Evolutionary conservation across 306 rosid genomes (phyloP), one percentile per base, ranked within the genome.

Genomic region (Dalbergia oliveri): DNA sequence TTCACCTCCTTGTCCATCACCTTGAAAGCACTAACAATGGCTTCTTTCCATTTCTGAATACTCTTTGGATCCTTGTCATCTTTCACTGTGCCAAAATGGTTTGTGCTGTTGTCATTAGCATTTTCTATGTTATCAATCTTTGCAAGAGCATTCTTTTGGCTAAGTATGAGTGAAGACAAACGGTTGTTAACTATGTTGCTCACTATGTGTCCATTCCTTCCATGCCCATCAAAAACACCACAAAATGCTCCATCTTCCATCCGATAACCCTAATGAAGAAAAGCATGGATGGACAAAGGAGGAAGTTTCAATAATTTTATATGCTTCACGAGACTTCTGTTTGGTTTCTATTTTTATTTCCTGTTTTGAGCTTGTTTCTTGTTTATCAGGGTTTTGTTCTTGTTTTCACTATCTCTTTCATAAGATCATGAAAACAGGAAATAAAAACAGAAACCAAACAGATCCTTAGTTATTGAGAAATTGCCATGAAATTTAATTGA

Each of bases 211-310:
- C 98, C 98, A 67, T 86, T 81, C 74, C 18, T 77, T 70, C 98
- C 98, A 88, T 91, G 98, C 35, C 98, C 98, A 79, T 94, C 97
- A 83, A 90, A 90, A 15, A 91, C 97, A 10, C 97, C 97, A 71
- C 90, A 81, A 63, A 86, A 84, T 51, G 80, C 72, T 56, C 83
- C 88, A 71, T 69, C 87, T 79, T 78, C 80, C 15, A 0, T 75
- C 63, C 90, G 93, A 78, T 79, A 90, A 50, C 82, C 94, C 98
- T 93, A 31, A 8, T 26, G 10, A 78, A 19, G 37, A 35, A 15
- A 15, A 56, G 1, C 16, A 54, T 13, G 8, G 34, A 54, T 13
- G 8, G 34, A 67, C 9, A 23, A 18, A 3, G 2, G 4, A 11
- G 3, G 5, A 10, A 5, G 39, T 66, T 78, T 66, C 75, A 83